phyloP scores from a whole-genome alignment of 768 basidiomycete species.

The Podaxis carcinomalis region DNA sequence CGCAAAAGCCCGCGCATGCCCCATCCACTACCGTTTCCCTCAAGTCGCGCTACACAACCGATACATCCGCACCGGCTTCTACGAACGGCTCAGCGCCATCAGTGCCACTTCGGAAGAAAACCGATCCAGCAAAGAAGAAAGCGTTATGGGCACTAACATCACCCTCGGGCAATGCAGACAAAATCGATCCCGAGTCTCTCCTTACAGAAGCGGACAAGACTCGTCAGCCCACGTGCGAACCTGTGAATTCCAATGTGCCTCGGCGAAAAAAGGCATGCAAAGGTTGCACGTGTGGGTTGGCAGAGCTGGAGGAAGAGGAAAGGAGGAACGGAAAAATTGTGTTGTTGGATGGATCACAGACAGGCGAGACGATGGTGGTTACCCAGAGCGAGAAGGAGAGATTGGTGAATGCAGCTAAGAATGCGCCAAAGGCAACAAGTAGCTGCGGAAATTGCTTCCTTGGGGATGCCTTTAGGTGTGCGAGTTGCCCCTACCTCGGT shows the following conservation, averaged over 20 bases:
- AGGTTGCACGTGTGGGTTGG: conserved; percentile 93
- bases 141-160: conserved; percentile 82
- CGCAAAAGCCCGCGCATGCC: conserved; percentile 63
- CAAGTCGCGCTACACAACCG: conserved; percentile 33
- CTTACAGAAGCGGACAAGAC: conserved; percentile 80
- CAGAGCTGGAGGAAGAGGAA: conserved; percentile 90
- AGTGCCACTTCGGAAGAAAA: conserved; percentile 45
- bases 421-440: conserved; percentile 85
- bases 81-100: conserved; percentile 12
- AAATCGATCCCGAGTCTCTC: conserved; percentile 79
- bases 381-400: conserved; percentile 59
- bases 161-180: conserved; percentile 50
- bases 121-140: conserved; percentile 74
- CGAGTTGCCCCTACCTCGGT: conserved; percentile 95
- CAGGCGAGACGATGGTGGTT: conserved; percentile 56
- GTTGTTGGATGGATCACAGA: conserved; percentile 59
- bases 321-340: conserved; percentile 55
- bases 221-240: conserved; percentile 73
- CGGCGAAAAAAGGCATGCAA: conserved; percentile 92
- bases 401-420: conserved; percentile 59
- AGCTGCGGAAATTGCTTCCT: conserved; percentile 97
- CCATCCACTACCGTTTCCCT: conserved; percentile 36
- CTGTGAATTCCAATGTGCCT: conserved; percentile 45
- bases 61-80: conserved; percentile 32
- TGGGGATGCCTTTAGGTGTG: conserved; percentile 97